Conservation (phyloP, 2,329 filamentous ascomycete species). For the Venturia oleaginea region DNA sequence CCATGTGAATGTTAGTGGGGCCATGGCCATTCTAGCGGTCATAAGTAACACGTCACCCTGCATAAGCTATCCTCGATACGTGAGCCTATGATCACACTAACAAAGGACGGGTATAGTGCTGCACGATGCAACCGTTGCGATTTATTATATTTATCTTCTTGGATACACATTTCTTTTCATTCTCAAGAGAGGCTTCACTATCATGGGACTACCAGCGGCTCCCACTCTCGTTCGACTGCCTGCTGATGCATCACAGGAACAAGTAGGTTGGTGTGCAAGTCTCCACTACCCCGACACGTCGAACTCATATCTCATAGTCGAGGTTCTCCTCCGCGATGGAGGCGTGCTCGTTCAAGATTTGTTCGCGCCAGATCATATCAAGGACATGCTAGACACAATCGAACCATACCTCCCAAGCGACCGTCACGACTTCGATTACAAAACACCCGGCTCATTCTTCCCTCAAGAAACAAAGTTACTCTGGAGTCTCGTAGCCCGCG, state of each 20-base stretch:
- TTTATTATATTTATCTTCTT: background rate
- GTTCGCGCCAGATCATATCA: background rate
- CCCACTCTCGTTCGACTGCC: background rate
- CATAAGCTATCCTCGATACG: background rate
- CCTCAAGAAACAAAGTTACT: background rate
- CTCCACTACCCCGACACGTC: too few species aligned
- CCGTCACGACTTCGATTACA: background rate
- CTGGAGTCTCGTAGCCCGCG: background rate
- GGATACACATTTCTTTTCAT: background rate
- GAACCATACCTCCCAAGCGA: background rate
- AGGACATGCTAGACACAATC: constrained; percentile 1
- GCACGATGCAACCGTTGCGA: background rate
- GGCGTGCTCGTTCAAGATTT: background rate
- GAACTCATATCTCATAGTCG: background rate
- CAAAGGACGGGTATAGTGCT: background rate
- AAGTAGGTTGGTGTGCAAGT: background rate
- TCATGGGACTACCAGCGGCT: background rate
- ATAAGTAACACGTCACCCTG: background rate
- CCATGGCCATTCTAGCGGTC: background rate
- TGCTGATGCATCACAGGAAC: background rate
- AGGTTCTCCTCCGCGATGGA: background rate
- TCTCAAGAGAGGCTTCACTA: background rate
- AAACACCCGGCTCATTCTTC: background rate
- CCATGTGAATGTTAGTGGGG: background rate
- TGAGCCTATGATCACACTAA: background rate